Percentiles rank a stretch among this genome's conserved stretches.
phyloP scores from a whole-genome alignment of 1,139 yeast genomes.

The Arxiozyma telluris region DNA sequence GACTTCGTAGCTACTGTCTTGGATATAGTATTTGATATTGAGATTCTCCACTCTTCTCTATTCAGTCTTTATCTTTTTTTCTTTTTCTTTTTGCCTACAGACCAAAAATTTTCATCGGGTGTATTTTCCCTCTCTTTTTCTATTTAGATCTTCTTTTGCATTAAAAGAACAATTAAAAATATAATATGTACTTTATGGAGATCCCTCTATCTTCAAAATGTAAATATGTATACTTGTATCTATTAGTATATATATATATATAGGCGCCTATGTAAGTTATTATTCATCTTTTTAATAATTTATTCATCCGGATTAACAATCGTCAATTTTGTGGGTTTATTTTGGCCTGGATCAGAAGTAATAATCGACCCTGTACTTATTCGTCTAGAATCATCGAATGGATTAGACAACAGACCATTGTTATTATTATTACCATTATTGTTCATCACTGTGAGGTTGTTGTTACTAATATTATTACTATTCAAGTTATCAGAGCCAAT shows the following conservation, averaged over 20 bases:
- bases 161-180: too few species aligned
- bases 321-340: slow-evolving; percentile 22
- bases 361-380: slow-evolving; percentile 26
- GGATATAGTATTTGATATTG: not conserved
- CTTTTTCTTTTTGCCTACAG: not conserved
- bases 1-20: not conserved
- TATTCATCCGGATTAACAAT: slow-evolving; percentile 30
- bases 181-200: too few species aligned
- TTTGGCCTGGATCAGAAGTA: slow-evolving; percentile 11
- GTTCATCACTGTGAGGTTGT: not conserved
- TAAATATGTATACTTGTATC: not conserved
- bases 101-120: not conserved
- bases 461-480: slow-evolving; percentile 7
- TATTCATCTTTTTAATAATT: not conserved
- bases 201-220: not conserved
- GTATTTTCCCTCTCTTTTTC: not conserved
- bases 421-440: not conserved
- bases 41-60: not conserved
- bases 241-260: not conserved
- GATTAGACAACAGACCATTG: slow-evolving; percentile 10
- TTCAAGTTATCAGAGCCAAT: slow-evolving; percentile 3
- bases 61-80: too few species aligned
- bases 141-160: not conserved
- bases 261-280: not conserved
- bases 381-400: slow-evolving; percentile 29